phyloP scores from a whole-genome alignment of 2,329 filamentous ascomycete species.

The Berkeleyomyces basicola region DNA sequence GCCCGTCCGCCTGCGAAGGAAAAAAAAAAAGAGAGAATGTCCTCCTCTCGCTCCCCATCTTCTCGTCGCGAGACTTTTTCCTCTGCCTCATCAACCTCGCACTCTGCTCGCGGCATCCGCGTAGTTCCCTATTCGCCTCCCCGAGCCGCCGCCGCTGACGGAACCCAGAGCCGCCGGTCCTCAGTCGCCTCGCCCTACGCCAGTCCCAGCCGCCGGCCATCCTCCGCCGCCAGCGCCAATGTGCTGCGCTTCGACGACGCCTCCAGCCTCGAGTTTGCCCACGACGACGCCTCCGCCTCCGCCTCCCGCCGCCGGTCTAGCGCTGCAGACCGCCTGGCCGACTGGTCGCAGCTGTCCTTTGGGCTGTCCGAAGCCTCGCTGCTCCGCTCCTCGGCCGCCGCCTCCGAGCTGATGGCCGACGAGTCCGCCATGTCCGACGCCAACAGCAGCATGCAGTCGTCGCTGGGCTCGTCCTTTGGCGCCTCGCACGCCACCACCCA shows the following conservation, averaged over 20 bases:
- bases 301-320: not conserved
- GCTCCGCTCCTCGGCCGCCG: not conserved
- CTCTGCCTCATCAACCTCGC: slow-evolving; percentile 16
- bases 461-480: slow-evolving; percentile 6
- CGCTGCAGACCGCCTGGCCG: not conserved
- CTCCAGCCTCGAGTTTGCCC: no score
- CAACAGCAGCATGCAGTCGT: not conserved
- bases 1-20: not conserved
- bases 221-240: no score
- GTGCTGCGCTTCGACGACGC: no score
- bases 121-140: slow-evolving; percentile 34
- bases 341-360: slow-evolving; percentile 8
- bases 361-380: slow-evolving; percentile 8
- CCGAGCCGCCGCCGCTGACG: slow-evolving; percentile 20
- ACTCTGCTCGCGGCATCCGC: slow-evolving; percentile 27
- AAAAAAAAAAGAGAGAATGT: not conserved
- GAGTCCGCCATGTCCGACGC: slow-evolving; percentile 11
- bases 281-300: no score
- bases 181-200: slow-evolving; percentile 9
- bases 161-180: slow-evolving; percentile 15
- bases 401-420: slow-evolving; percentile 10
- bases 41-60: slow-evolving; percentile 16
- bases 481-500: not conserved
- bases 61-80: slow-evolving; percentile 11
- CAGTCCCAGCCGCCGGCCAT: no score